phyloP scores from a whole-genome alignment of 108 stramenopile species.

The Nitzschia sp. region DNA sequence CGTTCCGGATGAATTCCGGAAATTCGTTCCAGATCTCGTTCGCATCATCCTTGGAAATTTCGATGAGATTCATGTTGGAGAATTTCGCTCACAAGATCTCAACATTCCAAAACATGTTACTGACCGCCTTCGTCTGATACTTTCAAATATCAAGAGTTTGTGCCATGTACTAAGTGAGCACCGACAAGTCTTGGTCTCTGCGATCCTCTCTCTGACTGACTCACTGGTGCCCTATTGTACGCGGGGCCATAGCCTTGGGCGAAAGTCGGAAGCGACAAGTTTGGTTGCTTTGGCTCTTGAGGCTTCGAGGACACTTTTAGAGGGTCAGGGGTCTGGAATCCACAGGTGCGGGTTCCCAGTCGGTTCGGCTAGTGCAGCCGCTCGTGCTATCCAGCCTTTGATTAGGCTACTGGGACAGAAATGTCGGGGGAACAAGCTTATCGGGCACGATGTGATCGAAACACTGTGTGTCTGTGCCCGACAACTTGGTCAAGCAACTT shows the following conservation, averaged over 20 bases:
- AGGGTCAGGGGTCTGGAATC: constrained; percentile 35
- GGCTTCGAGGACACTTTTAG: constrained; percentile 61
- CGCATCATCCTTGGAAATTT: constrained; percentile 62
- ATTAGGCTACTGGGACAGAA: constrained; percentile 62
- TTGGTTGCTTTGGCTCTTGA: constrained; percentile 54
- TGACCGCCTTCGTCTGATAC: constrained; percentile 66
- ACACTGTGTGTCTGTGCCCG: constrained; percentile 72
- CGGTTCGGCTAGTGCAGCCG: constrained; percentile 53
- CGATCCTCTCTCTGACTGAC: constrained; percentile 76
- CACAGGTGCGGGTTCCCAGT: constrained; percentile 32
- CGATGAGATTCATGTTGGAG: constrained; percentile 61
- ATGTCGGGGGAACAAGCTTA: constrained; percentile 37
- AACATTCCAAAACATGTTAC: constrained; percentile 11
- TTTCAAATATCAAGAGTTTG: constrained; percentile 53
- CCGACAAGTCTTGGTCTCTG: constrained; percentile 82
- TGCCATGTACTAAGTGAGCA: constrained; percentile 71
- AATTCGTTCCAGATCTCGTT: constrained; percentile 76
- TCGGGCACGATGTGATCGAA: constrained; percentile 68
- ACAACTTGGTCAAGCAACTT: constrained; percentile 60
- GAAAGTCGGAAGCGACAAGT: constrained; percentile 12
- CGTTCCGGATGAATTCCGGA: constrained; percentile 80
- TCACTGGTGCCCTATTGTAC: constrained; percentile 43
- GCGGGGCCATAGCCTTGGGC: background rate
- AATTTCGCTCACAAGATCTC: constrained; percentile 42
- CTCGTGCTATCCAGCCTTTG: constrained; percentile 79